Evolutionary conservation across 2,329 filamentous ascomycete species (phyloP).

Genomic region (Fusarium graminum): DNA sequence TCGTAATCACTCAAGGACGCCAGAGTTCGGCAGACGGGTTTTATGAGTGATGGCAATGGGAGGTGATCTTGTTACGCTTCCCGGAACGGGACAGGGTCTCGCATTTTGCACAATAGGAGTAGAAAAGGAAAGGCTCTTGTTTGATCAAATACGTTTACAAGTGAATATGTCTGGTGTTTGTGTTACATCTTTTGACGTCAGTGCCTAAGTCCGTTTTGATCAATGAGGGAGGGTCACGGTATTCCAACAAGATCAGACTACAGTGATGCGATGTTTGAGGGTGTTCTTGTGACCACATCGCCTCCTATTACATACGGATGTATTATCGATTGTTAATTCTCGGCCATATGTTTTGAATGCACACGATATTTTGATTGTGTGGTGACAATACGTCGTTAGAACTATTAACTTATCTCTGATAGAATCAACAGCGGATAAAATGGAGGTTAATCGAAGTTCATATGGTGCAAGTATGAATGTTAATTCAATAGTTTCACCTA

Average conservation of each 20-base stretch:
- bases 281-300: no score
- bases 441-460: no score
- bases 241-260: no score
- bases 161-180: slow-evolving; percentile 12
- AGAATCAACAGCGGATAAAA: no score
- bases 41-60: slow-evolving; percentile 47
- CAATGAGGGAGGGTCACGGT: not conserved
- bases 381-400: no score
- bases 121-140: slow-evolving; percentile 55
- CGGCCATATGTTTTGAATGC: no score
- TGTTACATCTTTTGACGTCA: slow-evolving; percentile 5
- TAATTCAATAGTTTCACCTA: not conserved
- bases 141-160: slow-evolving; percentile 44
- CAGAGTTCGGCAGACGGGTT: slow-evolving; percentile 44
- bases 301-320: not conserved
- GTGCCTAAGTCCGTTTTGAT: not conserved
- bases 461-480: no score
- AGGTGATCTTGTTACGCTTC: slow-evolving; percentile 51
- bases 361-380: no score
- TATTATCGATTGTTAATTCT: no score
- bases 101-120: slow-evolving; percentile 55
- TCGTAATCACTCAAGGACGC: slow-evolving; percentile 44
- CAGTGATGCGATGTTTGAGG: no score
- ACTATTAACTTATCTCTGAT: no score
- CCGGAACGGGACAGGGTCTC: slow-evolving; percentile 50